Evolutionary conservation across 768 basidiomycete species (phyloP).

Genomic region (Lepiota venenata): DNA sequence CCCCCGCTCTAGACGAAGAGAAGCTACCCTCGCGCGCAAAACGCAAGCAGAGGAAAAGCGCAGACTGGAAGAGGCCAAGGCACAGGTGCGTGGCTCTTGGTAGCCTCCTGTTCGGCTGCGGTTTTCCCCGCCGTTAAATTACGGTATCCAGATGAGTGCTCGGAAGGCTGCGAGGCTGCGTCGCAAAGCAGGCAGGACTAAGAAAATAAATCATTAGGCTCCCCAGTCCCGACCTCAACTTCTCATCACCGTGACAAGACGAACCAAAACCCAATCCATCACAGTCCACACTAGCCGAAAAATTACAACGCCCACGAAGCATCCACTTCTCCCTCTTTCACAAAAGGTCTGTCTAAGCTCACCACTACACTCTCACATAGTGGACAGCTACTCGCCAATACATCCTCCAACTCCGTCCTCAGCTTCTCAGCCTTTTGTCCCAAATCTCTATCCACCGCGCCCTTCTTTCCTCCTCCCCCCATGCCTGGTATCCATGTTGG

Average conservation of each 20-base stretch:
- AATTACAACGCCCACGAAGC: constrained; percentile 68
- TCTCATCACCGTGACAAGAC: not conserved
- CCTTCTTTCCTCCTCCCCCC: constrained; percentile 35
- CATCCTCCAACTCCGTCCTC: constrained; percentile 81
- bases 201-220: constrained; percentile 73
- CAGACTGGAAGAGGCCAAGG: constrained; percentile 63
- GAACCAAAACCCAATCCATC: not conserved
- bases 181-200: constrained; percentile 70
- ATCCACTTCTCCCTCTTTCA: constrained; percentile 74
- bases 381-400: constrained; percentile 88
- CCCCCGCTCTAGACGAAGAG: constrained; percentile 45
- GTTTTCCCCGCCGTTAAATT: constrained; percentile 9
- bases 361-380: constrained; percentile 88
- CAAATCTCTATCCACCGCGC: constrained; percentile 31
- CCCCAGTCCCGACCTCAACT: constrained; percentile 9
- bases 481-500: constrained; percentile 76
- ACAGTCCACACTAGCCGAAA: constrained; percentile 14
- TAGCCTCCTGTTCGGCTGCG: constrained; percentile 2
- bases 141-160: constrained; percentile 66
- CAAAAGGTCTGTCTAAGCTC: constrained; percentile 85
- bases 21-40: constrained; percentile 68
- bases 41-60: constrained; percentile 70
- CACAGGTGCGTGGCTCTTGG: constrained; percentile 39
- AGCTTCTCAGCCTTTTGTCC: constrained; percentile 68
- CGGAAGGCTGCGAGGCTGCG: constrained; percentile 71